Evolutionary conservation across 306 rosid genomes (phyloP).

Genomic region (Cucurbita moschata): DNA sequence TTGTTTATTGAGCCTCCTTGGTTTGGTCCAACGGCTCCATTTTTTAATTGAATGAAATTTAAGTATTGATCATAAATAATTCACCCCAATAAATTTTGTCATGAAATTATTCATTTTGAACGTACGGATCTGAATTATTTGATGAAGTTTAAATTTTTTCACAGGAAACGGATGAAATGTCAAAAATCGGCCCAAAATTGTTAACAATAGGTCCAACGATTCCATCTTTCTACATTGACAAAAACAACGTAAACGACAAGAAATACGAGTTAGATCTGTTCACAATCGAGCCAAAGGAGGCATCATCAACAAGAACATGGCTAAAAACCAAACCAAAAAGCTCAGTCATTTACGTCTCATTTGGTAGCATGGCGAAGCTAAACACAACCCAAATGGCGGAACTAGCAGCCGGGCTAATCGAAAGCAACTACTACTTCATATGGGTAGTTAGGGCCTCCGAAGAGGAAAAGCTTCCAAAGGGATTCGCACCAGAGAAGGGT

Average conservation of each 20-base stretch:
- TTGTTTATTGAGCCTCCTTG: too few species aligned
- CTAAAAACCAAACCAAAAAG: slow-evolving; percentile 22
- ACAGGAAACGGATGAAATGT: slow-evolving; percentile 47
- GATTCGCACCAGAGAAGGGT: slow-evolving; percentile 19
- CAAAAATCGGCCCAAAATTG: slow-evolving; percentile 24
- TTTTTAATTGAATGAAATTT: too few species aligned
- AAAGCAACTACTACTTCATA: slow-evolving; percentile 25
- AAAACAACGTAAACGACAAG: slow-evolving; percentile 22
- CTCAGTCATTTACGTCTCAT: slow-evolving; percentile 41
- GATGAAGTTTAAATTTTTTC: background rate
- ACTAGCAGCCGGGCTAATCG: slow-evolving; percentile 22
- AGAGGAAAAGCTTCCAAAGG: slow-evolving; percentile 12
- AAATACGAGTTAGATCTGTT: slow-evolving; percentile 31
- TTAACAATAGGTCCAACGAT: slow-evolving; percentile 56
- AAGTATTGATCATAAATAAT: background rate
- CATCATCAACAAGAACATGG: slow-evolving; percentile 21
- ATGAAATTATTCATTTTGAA: background rate
- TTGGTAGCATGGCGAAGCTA: slow-evolving; percentile 37
- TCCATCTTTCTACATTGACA: slow-evolving; percentile 38
- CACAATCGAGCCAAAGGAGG: slow-evolving; percentile 5
- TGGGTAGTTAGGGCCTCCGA: slow-evolving; percentile 39
- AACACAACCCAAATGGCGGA: slow-evolving; percentile 37
- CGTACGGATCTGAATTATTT: background rate
- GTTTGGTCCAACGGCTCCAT: too few species aligned
- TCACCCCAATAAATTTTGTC: background rate